Evolutionary conservation across 768 basidiomycete genomes (phyloP).

Genomic region (Ramaria sp.): DNA sequence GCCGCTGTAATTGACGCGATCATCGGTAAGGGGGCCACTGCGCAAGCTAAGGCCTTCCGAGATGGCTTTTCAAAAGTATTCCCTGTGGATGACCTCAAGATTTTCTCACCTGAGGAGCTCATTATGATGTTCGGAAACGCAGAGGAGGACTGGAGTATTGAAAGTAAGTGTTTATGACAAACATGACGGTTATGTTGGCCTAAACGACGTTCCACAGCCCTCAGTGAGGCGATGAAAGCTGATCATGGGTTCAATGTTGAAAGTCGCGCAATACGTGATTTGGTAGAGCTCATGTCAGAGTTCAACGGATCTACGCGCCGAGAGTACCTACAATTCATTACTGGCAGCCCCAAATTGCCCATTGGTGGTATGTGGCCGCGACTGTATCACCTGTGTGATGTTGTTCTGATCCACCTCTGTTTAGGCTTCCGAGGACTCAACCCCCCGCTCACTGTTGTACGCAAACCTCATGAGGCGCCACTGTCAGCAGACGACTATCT

Average conservation of each 20-base stretch:
- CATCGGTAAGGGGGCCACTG: conserved; percentile 64
- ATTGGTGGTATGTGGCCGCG: conserved; percentile 65
- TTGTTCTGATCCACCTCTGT: conserved; percentile 2
- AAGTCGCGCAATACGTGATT: conserved; percentile 79
- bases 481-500: conserved; percentile 89
- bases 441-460: conserved; percentile 89
- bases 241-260: conserved; percentile 98
- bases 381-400: neutral
- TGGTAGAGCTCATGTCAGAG: conserved; percentile 77
- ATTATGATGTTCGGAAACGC: conserved; percentile 92
- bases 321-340: conserved; percentile 92
- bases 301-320: conserved; percentile 68
- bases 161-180: conserved; percentile 50
- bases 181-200: neutral
- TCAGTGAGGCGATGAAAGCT: conserved; percentile 85
- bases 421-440: conserved; percentile 90
- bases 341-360: conserved; percentile 92
- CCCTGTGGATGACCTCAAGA: conserved; percentile 80
- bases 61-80: conserved; percentile 96
- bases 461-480: conserved; percentile 91
- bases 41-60: conserved; percentile 84
- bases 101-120: conserved; percentile 92
- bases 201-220: conserved; percentile 37
- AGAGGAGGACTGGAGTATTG: conserved; percentile 93
- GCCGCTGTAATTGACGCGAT: conserved; percentile 80